These are phyloP conservation scores for Penicillium argentinense DNA, from an alignment of 495 filamentous ascomycete species.

Conservation along the genomic window DNA sequence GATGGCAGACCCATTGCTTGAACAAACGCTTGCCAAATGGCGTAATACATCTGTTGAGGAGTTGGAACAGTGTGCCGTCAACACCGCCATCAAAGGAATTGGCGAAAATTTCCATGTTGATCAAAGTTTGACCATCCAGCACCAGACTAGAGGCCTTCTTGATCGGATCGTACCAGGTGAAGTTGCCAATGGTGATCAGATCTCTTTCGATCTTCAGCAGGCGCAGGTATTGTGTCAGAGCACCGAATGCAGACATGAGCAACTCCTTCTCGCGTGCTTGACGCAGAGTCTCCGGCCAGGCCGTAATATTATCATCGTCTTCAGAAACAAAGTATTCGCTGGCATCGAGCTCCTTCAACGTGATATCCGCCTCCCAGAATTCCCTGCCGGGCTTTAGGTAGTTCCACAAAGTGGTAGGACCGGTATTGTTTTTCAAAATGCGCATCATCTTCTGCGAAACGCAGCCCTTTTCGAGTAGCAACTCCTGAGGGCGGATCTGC, in stretches of 20 bases:
- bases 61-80: conserved; percentile 83
- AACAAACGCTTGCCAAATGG: conserved; percentile 97
- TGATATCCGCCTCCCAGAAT: conserved; percentile 86
- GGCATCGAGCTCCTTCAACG: conserved; percentile 78
- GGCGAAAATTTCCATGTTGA: conserved; percentile 95
- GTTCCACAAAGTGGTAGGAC: conserved; percentile 94
- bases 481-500: conserved; percentile 84
- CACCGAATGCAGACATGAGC: conserved; percentile 90
- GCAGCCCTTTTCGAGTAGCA: conserved; percentile 85
- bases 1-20: conserved; percentile 97
- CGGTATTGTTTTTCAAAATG: conserved; percentile 96
- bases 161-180: conserved; percentile 90
- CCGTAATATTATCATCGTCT: conserved; percentile 60
- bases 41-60: conserved; percentile 92
- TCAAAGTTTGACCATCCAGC: conserved; percentile 92
- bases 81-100: conserved; percentile 87
- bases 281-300: conserved; percentile 77
- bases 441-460: conserved; percentile 82
- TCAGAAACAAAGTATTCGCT: conserved; percentile 74
- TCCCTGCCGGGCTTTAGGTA: conserved; percentile 83
- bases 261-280: conserved; percentile 77
- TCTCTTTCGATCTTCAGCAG: conserved; percentile 86
- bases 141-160: conserved; percentile 90
- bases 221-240: conserved; percentile 82
- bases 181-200: conserved; percentile 86